Percentiles rank a stretch among this genome's conserved stretches.
Evolutionary conservation across 768 basidiomycete genomes (phyloP).

Genomic region (Panaeolus papilionaceus): DNA sequence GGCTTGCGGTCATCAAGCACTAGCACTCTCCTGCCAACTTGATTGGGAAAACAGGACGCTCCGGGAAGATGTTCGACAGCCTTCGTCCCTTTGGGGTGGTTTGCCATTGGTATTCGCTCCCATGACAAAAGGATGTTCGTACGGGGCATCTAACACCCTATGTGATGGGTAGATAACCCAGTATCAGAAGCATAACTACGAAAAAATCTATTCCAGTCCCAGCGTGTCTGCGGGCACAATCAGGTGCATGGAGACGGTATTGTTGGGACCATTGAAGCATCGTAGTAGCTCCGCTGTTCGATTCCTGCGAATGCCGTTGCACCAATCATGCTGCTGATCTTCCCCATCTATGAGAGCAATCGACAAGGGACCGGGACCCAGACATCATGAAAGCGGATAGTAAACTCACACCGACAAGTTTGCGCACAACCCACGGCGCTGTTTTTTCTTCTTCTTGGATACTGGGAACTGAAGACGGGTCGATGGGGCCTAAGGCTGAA

Average conservation of each 20-base stretch:
- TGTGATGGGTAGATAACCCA: background rate
- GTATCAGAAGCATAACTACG: background rate
- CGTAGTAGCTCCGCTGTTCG: background rate
- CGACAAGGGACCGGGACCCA: background rate
- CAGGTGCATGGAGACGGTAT: background rate
- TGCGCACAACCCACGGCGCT: conserved; percentile 68
- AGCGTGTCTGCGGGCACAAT: background rate
- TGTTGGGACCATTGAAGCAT: conserved; percentile 8
- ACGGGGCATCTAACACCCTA: background rate
- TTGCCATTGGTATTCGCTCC: background rate
- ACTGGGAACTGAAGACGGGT: conserved; percentile 50
- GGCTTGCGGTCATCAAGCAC: background rate
- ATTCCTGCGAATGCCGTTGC: conserved; percentile 6
- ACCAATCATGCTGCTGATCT: conserved; percentile 2
- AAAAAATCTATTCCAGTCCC: background rate
- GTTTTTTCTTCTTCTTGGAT: conserved; percentile 57
- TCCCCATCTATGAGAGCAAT: background rate
- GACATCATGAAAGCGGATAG: conserved; percentile 10
- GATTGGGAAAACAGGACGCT: background rate
- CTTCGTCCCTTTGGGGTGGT: background rate
- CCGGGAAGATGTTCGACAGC: background rate
- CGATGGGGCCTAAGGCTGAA: conserved; percentile 55
- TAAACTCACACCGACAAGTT: conserved; percentile 64
- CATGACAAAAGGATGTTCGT: background rate
- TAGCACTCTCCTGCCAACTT: background rate